Conservation (phyloP, 306 rosid species). For the Casuarina glauca region DNA sequence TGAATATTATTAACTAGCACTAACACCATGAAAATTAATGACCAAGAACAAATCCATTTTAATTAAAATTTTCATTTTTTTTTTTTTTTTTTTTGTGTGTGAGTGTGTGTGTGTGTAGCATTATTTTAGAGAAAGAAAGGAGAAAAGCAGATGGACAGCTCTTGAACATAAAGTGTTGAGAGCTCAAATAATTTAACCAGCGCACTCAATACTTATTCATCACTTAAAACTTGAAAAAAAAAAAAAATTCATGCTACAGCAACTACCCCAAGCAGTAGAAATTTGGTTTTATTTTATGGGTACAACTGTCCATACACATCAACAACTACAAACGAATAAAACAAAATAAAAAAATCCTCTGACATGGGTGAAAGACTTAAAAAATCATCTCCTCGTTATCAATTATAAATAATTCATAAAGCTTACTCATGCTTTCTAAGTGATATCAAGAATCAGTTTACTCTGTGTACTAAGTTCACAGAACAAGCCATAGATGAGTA, state of each 20-base stretch:
- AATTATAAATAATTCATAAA: not conserved
- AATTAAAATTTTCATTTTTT: not conserved
- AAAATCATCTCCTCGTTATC: not conserved
- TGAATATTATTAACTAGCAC: not conserved
- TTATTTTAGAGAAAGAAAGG: not conserved
- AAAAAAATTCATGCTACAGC: not conserved
- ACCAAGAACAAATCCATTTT: not conserved
- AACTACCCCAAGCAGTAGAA: not conserved
- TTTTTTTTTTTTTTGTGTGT: not conserved
- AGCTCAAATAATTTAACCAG: not conserved
- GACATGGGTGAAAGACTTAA: not conserved
- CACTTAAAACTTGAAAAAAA: not conserved
- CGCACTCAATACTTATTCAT: not conserved
- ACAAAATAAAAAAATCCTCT: not conserved
- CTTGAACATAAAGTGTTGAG: not conserved
- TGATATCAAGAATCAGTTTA: not conserved
- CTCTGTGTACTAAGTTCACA: not conserved
- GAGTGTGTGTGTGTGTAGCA: not conserved
- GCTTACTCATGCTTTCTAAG: not conserved
- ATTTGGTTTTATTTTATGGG: not conserved
- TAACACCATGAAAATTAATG: conserved; percentile 19
- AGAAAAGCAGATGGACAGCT: not conserved
- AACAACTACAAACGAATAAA: not conserved
- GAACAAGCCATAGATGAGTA: not conserved
- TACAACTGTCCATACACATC: not conserved